These are phyloP conservation scores for Boechera retrofracta DNA, from an alignment of 345 rosid species.

Conservation along the genomic window DNA sequence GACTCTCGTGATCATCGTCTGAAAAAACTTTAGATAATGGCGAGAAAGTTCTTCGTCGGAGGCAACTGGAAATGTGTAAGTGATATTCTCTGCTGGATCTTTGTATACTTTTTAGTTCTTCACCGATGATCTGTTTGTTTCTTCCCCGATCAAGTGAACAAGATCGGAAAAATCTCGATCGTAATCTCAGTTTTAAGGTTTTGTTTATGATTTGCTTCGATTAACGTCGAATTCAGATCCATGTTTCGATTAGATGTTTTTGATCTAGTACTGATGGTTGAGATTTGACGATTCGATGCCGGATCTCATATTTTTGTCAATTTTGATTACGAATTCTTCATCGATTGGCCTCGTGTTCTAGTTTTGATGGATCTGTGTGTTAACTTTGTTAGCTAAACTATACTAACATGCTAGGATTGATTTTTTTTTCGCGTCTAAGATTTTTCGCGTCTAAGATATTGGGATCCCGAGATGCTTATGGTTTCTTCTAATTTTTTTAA, in stretches of 20 bases:
- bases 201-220: not conserved
- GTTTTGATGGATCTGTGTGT: constrained; percentile 11
- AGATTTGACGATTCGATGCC: constrained; percentile 6
- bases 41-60: constrained; percentile 86
- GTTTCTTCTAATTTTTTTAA: constrained; percentile 5
- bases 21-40: constrained; percentile 51
- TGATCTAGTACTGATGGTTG: constrained; percentile 1
- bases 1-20: constrained; percentile 44
- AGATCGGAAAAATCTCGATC: constrained; percentile 7
- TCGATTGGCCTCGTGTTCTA: not conserved
- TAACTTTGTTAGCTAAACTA: not conserved
- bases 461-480: not conserved
- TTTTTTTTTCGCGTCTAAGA: not conserved
- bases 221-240: constrained; percentile 7
- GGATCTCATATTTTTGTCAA: not conserved
- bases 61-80: constrained; percentile 99
- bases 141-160: constrained; percentile 20
- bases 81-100: not conserved
- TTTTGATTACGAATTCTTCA: not conserved
- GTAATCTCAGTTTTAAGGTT: not conserved
- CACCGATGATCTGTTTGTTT: not conserved
- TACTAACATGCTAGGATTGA: not conserved
- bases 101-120: not conserved
- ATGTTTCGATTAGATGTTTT: not conserved
- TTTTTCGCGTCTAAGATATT: not conserved